Evolutionary conservation across 352 stramenopile genomes (phyloP), one percentile per base, ranked within the genome.

Genomic region (Pythium guiyangense): DNA sequence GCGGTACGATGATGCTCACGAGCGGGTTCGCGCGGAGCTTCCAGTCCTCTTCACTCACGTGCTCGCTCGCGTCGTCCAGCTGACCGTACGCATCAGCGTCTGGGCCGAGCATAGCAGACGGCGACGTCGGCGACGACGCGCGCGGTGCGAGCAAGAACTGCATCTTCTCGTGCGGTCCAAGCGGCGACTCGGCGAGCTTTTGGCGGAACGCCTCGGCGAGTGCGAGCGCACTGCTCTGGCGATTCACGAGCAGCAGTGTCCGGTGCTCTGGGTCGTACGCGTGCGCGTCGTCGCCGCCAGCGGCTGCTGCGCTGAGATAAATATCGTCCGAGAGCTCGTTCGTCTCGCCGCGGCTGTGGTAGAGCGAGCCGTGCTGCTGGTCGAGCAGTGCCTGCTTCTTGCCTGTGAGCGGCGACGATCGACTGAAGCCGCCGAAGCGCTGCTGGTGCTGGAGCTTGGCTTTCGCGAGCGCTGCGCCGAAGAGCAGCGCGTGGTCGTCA

Each of bases 91-190:
- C 46, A n/a, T 66, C 59, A 17, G 37, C 8, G 12, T 47, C 49
- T 15, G 31, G n/a, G 6, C 18, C 11, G 17, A 26, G 42, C 42
- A n/a, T n/a, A 44, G 39, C 39, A 9, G 34, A 52, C 18, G 35
- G 25, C 37, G 17, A 54, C 59, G 40, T 39, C 22, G 18, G 45
- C 11, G 22, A 53, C 26, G 29, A 34, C 43, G 27, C 25, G n/a
- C 60, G 49, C 26, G 49, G 52, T 49, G 25, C n/a, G n/a, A 63
- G 45, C 56, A 90, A 59, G 47, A 87, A 67, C 52, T 73, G 54
- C 59, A 90, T 82, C 56, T 90, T 90, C 55, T 79, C 87, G 50
- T 73, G 72, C 9, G 80, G 75, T 60, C 77, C 86, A 47, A 90
- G 77, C 39, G 79, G 76, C 39, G 75, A 74, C 63, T 90, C 80